These are phyloP conservation scores for Euphorbia schlechtendalii DNA, from an alignment of 441 rosid genomes.

Conservation along the genomic window DNA sequence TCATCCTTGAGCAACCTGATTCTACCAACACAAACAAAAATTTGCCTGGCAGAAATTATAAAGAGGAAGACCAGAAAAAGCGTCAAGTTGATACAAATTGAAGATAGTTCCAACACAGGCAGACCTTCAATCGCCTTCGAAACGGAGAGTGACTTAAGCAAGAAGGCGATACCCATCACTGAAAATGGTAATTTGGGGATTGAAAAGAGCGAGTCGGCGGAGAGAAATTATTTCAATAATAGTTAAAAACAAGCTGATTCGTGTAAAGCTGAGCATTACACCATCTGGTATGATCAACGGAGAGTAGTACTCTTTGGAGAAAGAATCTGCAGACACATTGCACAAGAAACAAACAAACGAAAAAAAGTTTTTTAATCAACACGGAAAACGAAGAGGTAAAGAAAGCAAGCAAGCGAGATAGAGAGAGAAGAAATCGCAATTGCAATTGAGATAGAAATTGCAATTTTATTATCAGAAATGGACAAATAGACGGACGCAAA, in stretches of 20 bases:
- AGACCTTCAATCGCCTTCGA: conserved; percentile 36
- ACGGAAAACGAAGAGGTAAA: conserved; percentile 28
- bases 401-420: conserved; percentile 14
- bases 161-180: conserved; percentile 41
- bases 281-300: conserved; percentile 38
- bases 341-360: conserved; percentile 33
- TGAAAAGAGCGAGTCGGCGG: conserved; percentile 24
- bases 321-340: conserved; percentile 62
- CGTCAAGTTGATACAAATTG: conserved; percentile 63
- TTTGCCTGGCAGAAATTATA: conserved; percentile 55
- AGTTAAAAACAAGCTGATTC: conserved; percentile 20
- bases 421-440: background rate
- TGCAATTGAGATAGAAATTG: background rate
- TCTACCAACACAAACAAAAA: conserved; percentile 58
- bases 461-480: conserved; percentile 5
- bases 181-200: conserved; percentile 22
- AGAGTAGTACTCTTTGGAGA: conserved; percentile 19
- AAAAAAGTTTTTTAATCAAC: conserved; percentile 20
- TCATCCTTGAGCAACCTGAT: conserved; percentile 68
- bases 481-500: conserved; percentile 23
- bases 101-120: conserved; percentile 61
- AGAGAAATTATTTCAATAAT: conserved; percentile 8
- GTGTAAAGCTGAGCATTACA: conserved; percentile 56
- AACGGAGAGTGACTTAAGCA: conserved; percentile 27
- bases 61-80: conserved; percentile 63